Base-by-base conservation (phyloP, 441 rosid species). In the Syzygium syzygioides region DNA sequence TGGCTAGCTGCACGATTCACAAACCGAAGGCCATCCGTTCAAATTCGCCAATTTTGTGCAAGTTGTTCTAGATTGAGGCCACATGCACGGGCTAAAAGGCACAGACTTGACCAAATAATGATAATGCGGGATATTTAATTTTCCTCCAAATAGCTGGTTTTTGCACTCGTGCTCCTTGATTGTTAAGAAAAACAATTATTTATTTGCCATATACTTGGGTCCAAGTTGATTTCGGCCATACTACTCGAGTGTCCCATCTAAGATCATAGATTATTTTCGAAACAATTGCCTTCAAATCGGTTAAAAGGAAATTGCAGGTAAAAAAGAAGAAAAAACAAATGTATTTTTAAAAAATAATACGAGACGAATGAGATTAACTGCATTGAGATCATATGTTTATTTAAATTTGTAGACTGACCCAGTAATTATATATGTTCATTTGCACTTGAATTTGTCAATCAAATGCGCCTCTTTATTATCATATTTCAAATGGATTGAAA, bases 21-120 rank as follows among this genome's bases (percentile, higher is more conserved):
- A 19, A 71, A 1, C 26, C 9, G 2, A 9, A 71, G 52, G 5
- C 3, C 52, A 0, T 41, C 48, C 13, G n/a, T 23, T 76, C n/a
- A 37, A 37, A 71, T 20, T 71, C 17, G 1, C 0, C 7, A 23
- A 37, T 28, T 41, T 11, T 14, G n/a, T 20, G 83, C 52, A 23
- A 71, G 6, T 9, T 76, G 18, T 41, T 41, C 14, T 76, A 19
- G 9, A 76, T 76, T 9, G 5, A 71, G 28, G 17, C 9, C 18
- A 13, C 1, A 1, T 37, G 83, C n/a, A 13, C 2, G 9, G 0
- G 52, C 17, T 37, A 45, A 76, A 76, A 37, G 83, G 1, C 17
- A 76, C 0, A 1, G 9, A 41, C 18, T 6, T 20, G 0, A 23
- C 28, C 0, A 1, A 9, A 12, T 76, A n/a, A 41, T 6, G 53